A percentile compares a stretch with the other conserved stretches of the same genome.
phyloP scores from a whole-genome alignment of 257 asterid genomes.

The Salvia splendens region DNA sequence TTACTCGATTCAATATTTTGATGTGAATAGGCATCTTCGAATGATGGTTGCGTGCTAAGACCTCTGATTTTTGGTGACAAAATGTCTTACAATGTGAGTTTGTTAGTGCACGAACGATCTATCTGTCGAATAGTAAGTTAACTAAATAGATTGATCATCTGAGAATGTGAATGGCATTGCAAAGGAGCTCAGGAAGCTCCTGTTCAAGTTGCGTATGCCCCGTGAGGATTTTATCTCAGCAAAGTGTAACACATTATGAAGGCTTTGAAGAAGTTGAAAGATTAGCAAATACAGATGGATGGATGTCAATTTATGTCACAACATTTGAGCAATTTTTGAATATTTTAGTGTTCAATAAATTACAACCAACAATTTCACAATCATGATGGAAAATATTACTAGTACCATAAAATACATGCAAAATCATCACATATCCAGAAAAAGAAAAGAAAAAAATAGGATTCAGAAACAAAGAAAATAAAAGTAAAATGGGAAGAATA shows the following conservation, averaged over 20 bases:
- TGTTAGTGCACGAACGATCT: not conserved
- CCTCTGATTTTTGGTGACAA: not conserved
- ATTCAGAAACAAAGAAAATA: too few species aligned
- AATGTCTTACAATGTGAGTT: not conserved
- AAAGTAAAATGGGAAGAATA: conserved; percentile 14
- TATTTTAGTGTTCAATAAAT: too few species aligned
- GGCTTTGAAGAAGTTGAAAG: not conserved
- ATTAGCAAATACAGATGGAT: too few species aligned
- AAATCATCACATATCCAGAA: not conserved
- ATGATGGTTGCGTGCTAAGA: conserved; percentile 4
- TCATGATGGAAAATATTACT: too few species aligned
- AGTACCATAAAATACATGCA: too few species aligned
- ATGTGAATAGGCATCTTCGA: not conserved
- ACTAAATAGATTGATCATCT: not conserved
- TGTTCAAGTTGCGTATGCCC: too few species aligned
- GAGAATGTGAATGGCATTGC: conserved; percentile 69
- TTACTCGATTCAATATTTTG: not conserved
- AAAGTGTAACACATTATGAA: conserved; percentile 5
- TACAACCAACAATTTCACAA: too few species aligned
- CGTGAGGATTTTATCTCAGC: not conserved
- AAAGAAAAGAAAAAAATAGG: not conserved
- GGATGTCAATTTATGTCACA: too few species aligned
- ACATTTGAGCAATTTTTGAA: too few species aligned
- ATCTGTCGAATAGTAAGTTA: not conserved
- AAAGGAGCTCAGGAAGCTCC: conserved; percentile 69